Evolutionary conservation across 2,329 filamentous ascomycete species (phyloP).

Genomic region (Anthostomella pinea): DNA sequence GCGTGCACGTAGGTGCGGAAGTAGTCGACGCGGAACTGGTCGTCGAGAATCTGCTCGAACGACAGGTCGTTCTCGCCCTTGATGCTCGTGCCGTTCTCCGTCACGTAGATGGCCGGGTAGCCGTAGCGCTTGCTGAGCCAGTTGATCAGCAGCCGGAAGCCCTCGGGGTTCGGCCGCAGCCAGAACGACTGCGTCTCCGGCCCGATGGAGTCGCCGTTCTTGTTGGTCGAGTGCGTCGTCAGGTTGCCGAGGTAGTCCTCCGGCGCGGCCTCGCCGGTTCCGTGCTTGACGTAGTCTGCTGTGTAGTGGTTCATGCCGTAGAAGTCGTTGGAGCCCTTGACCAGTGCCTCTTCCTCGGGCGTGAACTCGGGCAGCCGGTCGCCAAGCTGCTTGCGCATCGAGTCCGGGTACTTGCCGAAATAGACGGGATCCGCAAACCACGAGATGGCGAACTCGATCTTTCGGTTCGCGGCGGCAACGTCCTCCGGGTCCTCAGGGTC

Average conservation of each 20-base stretch:
- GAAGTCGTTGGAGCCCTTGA: slow-evolving; percentile 86
- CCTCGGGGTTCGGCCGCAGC: slow-evolving; percentile 72
- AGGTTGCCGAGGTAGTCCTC: slow-evolving; percentile 75
- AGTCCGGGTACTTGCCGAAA: slow-evolving; percentile 77
- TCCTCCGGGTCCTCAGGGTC: slow-evolving; percentile 73
- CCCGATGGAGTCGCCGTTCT: slow-evolving; percentile 71
- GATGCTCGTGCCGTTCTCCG: slow-evolving; percentile 83
- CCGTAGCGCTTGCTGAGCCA: slow-evolving; percentile 78
- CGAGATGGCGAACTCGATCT: slow-evolving; percentile 81
- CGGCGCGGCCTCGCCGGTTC: slow-evolving; percentile 54
- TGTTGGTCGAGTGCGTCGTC: slow-evolving; percentile 68
- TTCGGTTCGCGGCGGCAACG: slow-evolving; percentile 72
- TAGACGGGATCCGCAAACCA: slow-evolving; percentile 92
- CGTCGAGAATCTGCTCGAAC: slow-evolving; percentile 68
- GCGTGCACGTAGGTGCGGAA: slow-evolving; percentile 75
- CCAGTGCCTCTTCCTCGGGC: slow-evolving; percentile 66
- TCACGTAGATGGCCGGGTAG: slow-evolving; percentile 77
- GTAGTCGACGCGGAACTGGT: slow-evolving; percentile 79
- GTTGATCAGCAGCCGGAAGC: slow-evolving; percentile 73
- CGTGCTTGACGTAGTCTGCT: slow-evolving; percentile 80
- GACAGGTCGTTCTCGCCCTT: slow-evolving; percentile 78
- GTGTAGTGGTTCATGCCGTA: slow-evolving; percentile 96
- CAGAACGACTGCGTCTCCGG: slow-evolving; percentile 79
- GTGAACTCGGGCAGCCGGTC: slow-evolving; percentile 74
- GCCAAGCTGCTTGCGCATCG: slow-evolving; percentile 79